Percentiles rank a stretch among this genome's conserved stretches.
These are phyloP conservation scores for Phytophthora pistaciae DNA, from an alignment of 352 stramenopile genomes.

Conservation along the genomic window DNA sequence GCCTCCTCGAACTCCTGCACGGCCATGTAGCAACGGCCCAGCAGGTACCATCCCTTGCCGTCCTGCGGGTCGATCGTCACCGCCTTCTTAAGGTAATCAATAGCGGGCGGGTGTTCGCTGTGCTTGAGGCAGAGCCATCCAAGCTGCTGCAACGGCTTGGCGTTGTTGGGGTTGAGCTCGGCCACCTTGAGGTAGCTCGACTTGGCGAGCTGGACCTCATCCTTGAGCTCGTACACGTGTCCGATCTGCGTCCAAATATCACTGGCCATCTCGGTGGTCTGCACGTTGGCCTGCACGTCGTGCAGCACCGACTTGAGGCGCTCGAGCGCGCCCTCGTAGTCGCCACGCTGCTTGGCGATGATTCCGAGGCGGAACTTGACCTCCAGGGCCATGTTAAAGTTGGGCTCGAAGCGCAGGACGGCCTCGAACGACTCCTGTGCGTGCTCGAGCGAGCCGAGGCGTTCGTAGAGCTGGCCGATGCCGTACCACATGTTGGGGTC, in stretches of 20 bases:
- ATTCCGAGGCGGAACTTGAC: slow-evolving; percentile 90
- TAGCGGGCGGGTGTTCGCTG: slow-evolving; percentile 83
- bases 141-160: slow-evolving; percentile 86
- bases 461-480: slow-evolving; percentile 89
- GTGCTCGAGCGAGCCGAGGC: slow-evolving; percentile 84
- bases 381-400: slow-evolving; percentile 90
- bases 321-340: slow-evolving; percentile 85
- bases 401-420: slow-evolving; percentile 85
- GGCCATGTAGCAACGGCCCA: slow-evolving; percentile 93
- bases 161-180: slow-evolving; percentile 86
- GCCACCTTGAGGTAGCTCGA: slow-evolving; percentile 89
- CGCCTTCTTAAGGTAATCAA: slow-evolving; percentile 89
- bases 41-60: slow-evolving; percentile 90
- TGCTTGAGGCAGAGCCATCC: slow-evolving; percentile 89
- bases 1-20: slow-evolving; percentile 92
- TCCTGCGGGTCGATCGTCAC: slow-evolving; percentile 84
- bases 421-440: slow-evolving; percentile 89
- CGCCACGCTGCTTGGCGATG: slow-evolving; percentile 85
- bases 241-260: slow-evolving; percentile 91
- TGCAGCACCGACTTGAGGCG: slow-evolving; percentile 85
- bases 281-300: slow-evolving; percentile 82
- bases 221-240: slow-evolving; percentile 89
- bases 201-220: slow-evolving; percentile 87
- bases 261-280: slow-evolving; percentile 86
- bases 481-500: slow-evolving; percentile 91